Evolutionary conservation across 2,329 filamentous ascomycete genomes (phyloP).

Genomic region (Mycosphaerella sp.): DNA sequence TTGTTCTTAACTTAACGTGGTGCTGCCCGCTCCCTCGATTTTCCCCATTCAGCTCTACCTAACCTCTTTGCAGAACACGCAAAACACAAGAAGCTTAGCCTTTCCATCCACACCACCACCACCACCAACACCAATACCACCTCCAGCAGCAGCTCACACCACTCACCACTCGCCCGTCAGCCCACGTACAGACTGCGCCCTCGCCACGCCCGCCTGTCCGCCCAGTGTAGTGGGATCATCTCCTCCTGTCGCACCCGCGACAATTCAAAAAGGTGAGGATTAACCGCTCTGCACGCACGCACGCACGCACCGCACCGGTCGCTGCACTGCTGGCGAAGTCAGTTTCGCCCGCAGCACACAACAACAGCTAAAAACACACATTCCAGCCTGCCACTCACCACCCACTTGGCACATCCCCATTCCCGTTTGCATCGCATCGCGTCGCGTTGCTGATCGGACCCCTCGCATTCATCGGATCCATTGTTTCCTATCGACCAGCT

Average conservation of each 20-base stretch:
- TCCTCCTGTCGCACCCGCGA: neutral
- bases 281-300: too few species aligned
- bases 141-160: too few species aligned
- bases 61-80: neutral
- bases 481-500: neutral
- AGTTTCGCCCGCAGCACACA: too few species aligned
- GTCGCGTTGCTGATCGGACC: neutral
- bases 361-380: too few species aligned
- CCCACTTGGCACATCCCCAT: too few species aligned
- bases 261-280: neutral
- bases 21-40: neutral
- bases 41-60: neutral
- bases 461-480: neutral
- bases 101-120: neutral
- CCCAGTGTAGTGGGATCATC: neutral
- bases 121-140: too few species aligned
- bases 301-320: too few species aligned
- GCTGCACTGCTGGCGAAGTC: too few species aligned
- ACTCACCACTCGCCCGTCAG: too few species aligned
- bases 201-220: neutral
- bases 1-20: neutral
- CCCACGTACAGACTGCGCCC: neutral
- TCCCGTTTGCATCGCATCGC: too few species aligned
- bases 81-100: neutral
- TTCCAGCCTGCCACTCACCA: too few species aligned